Percentiles rank a stretch among this genome's conserved stretches.
Evolutionary conservation across 192 early-diverging fungal genomes (phyloP).

Genomic region (Linderina pennispora): DNA sequence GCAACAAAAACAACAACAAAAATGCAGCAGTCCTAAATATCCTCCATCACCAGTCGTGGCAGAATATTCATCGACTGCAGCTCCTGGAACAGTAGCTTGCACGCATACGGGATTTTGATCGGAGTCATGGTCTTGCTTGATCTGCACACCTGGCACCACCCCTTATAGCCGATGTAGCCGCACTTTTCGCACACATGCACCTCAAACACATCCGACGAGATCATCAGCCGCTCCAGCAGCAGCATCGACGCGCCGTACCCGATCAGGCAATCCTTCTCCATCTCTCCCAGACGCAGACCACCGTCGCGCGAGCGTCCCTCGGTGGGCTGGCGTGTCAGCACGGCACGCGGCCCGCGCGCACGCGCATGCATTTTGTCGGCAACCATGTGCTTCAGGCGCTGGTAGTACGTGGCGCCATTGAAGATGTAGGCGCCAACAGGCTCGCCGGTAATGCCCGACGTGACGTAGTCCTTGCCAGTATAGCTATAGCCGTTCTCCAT

Average conservation of each 20-base stretch:
- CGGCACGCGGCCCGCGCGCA: constrained; percentile 82
- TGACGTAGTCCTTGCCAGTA: constrained; percentile 95
- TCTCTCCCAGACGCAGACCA: constrained; percentile 95
- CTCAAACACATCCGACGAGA: constrained; percentile 90
- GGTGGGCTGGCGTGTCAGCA: constrained; percentile 90
- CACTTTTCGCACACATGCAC: constrained; percentile 86
- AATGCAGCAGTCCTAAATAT: constrained; percentile 18
- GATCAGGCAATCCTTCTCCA: constrained; percentile 98
- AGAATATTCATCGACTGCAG: constrained; percentile 94
- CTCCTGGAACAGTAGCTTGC: constrained; percentile 98
- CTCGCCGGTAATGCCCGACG: constrained; percentile 86
- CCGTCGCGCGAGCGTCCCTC: constrained; percentile 97
- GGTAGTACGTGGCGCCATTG: constrained; percentile 95
- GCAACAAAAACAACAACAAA: constrained; percentile 4
- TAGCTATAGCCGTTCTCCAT: constrained; percentile 93
- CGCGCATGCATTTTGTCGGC: constrained; percentile 99
- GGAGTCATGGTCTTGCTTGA: constrained; percentile 74
- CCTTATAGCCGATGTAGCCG: constrained; percentile 83
- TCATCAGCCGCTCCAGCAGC: constrained; percentile 88
- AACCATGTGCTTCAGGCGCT: constrained; percentile 99
- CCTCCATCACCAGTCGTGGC: constrained; percentile 63
- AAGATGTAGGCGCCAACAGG: constrained; percentile 92
- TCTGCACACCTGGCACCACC: constrained; percentile 93
- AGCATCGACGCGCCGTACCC: constrained; percentile 94
- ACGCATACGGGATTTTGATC: constrained; percentile 96